These are phyloP conservation scores for Microascus cirrosus DNA, from an alignment of 2,329 filamentous ascomycete species.

Conservation along the genomic window DNA sequence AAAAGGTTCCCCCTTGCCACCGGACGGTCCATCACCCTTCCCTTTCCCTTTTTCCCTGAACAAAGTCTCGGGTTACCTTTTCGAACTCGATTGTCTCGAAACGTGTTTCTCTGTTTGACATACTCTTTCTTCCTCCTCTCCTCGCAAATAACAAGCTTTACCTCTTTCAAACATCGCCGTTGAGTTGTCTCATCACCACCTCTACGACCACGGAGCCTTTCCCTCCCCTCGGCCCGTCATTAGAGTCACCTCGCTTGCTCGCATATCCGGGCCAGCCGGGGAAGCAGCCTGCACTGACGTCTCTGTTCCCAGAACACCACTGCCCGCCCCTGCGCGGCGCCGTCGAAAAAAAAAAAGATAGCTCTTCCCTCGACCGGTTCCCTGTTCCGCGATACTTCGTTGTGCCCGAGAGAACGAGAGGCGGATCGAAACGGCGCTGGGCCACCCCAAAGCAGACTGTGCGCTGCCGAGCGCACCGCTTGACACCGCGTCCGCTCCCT, in stretches of 20 bases:
- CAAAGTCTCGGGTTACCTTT: neutral
- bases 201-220: neutral
- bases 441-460: too few species aligned
- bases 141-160: constrained; percentile 1
- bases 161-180: neutral
- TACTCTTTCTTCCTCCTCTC: neutral
- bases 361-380: neutral
- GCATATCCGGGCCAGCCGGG: neutral
- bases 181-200: neutral
- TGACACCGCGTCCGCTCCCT: neutral
- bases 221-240: neutral
- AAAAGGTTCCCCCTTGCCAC: neutral
- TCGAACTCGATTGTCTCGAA: neutral
- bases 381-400: too few species aligned
- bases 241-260: too few species aligned
- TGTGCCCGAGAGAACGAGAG: too few species aligned
- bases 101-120: neutral
- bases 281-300: neutral
- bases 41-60: neutral
- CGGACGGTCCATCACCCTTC: neutral
- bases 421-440: too few species aligned
- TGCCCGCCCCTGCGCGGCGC: neutral
- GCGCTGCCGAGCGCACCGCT: too few species aligned
- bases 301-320: neutral
- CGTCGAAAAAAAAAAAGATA: neutral